Percentiles rank a stretch among this genome's conserved stretches.
Evolutionary conservation across 805 yeast genomes (phyloP).

Genomic region (Tetrapisispora iriomotensis): DNA sequence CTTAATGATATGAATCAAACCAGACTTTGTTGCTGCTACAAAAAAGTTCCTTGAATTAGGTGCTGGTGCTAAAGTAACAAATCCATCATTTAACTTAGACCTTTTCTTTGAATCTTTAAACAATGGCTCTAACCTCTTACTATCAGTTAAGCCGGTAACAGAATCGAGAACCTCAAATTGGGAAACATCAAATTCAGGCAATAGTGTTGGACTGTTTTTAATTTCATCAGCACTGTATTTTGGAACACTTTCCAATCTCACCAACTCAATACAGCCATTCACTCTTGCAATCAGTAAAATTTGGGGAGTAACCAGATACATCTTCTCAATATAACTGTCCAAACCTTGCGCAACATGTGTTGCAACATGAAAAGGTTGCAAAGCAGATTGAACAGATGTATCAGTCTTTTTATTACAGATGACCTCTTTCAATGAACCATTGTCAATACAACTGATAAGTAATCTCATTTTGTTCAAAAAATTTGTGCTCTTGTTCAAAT

Average conservation of each 20-base stretch:
- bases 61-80: slow-evolving; percentile 27
- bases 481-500: neutral
- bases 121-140: slow-evolving; percentile 14
- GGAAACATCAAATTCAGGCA: slow-evolving; percentile 13
- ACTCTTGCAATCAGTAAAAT: slow-evolving; percentile 38
- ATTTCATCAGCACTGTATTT: slow-evolving; percentile 5
- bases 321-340: slow-evolving; percentile 32
- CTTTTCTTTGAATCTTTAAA: slow-evolving; percentile 22
- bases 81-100: slow-evolving; percentile 29
- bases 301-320: slow-evolving; percentile 27
- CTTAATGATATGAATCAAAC: slow-evolving; percentile 26
- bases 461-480: slow-evolving; percentile 43
- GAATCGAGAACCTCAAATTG: slow-evolving; percentile 15
- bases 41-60: slow-evolving; percentile 21
- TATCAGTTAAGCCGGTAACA: slow-evolving; percentile 16
- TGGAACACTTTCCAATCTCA: slow-evolving; percentile 26
- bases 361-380: slow-evolving; percentile 50
- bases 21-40: slow-evolving; percentile 31
- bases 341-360: slow-evolving; percentile 36
- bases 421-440: slow-evolving; percentile 57
- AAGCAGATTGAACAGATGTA: slow-evolving; percentile 59
- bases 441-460: slow-evolving; percentile 55
- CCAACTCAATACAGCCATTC: slow-evolving; percentile 35
- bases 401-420: slow-evolving; percentile 62
- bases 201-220: neutral